Evolutionary conservation across 169 alveolate species (phyloP).

Genomic region (Plasmodium fragile): DNA sequence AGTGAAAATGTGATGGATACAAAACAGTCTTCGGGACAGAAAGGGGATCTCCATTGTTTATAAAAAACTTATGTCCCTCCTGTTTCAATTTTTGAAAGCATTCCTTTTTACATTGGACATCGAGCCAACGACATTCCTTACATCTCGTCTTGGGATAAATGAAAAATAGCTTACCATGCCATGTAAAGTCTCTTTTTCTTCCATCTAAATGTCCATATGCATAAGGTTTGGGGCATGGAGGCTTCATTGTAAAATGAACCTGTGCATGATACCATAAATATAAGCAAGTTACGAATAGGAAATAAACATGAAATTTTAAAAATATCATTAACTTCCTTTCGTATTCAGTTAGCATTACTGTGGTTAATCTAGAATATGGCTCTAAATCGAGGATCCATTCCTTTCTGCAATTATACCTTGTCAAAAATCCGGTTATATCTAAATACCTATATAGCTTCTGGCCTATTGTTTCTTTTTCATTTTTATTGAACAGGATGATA

Average conservation of each 20-base stretch:
- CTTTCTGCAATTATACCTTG: slow-evolving; percentile 80
- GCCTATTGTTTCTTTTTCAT: slow-evolving; percentile 72
- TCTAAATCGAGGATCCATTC: slow-evolving; percentile 82
- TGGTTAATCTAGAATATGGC: slow-evolving; percentile 74
- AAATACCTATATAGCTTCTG: slow-evolving; percentile 82
- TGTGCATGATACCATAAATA: slow-evolving; percentile 76
- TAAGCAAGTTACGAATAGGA: slow-evolving; percentile 67
- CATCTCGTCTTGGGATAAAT: slow-evolving; percentile 89
- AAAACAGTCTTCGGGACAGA: slow-evolving; percentile 84
- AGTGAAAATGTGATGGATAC: slow-evolving; percentile 88
- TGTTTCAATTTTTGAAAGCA: slow-evolving; percentile 86
- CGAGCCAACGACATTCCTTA: slow-evolving; percentile 90
- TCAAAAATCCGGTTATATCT: slow-evolving; percentile 82
- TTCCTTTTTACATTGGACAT: slow-evolving; percentile 87
- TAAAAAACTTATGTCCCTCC: slow-evolving; percentile 85
- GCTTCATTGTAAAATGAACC: slow-evolving; percentile 79
- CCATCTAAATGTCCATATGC: slow-evolving; percentile 81
- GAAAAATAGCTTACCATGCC: slow-evolving; percentile 88
- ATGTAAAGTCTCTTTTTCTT: slow-evolving; percentile 87
- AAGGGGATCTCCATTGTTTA: slow-evolving; percentile 87
- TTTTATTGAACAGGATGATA: slow-evolving; percentile 41
- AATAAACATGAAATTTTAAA: slow-evolving; percentile 76
- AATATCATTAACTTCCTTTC: slow-evolving; percentile 81
- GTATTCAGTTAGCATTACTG: slow-evolving; percentile 79
- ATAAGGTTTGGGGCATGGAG: slow-evolving; percentile 80